Evolutionary conservation across 805 yeast species (phyloP), one percentile per base, ranked within the genome.

Genomic region (Metschnikowia drakensbergensis): DNA sequence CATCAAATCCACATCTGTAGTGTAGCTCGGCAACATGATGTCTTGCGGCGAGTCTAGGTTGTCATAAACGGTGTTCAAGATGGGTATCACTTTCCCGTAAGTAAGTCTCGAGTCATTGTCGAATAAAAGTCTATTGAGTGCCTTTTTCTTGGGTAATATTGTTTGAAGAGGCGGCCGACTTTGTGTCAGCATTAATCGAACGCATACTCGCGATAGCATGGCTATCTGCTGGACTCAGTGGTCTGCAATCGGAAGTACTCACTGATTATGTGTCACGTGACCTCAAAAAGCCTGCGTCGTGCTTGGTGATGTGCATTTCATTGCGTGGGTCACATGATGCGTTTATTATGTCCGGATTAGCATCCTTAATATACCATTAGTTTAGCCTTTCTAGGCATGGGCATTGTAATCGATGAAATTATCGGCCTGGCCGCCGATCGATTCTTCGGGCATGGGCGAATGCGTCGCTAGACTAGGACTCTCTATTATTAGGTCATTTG

Each of bases 101-200:
- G 81, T 71, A 36, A 81, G 69, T 41, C 81, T 66, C 38, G 86
- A 72, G 61, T 85, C 87, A 52, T 81, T 70, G 58, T 86, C 91
- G 60, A 86, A 86, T 5, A 86, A 68, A 17, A 83, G 69, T 43
- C 80, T 67, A 53, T 83, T 84, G 42, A 85, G 62, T 25, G 77
- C 66, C 49, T 76, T 77, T 61, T 79, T 79, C 22, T 77, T 70
- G 4, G 95, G 94, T 7, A 86, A 74, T 28, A 72, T 52, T 5
- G 61, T 40, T 25, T 46, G 37, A 8, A 70, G 61, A 2, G 57
- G 47, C 0, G 74, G 73, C 29, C 69, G 38, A 22, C 50, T 44
- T 10, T 46, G 22, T 1, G 48, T 45, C 49, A 49, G 48, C 28
- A 42, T 37, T 31, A 27, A 36, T 22, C 51, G 38, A 26, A 42